Percentiles rank a stretch among this genome's conserved stretches.
Conservation (phyloP, 1,284 basidiomycete species). For the Apiotrichum gracile region DNA sequence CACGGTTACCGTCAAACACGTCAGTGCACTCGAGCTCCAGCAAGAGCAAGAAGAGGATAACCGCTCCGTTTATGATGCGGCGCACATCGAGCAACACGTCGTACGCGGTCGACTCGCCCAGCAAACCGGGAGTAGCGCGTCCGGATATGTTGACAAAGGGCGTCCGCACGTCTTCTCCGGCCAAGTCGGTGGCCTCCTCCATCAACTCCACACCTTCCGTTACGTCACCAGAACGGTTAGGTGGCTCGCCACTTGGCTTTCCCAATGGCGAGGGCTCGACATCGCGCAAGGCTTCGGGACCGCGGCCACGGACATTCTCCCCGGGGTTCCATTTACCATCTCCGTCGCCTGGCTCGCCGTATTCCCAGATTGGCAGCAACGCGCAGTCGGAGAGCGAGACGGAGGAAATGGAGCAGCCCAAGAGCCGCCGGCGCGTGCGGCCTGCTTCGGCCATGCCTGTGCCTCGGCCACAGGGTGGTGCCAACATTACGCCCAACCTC, state of each 20-base stretch:
- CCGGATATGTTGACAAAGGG: neutral
- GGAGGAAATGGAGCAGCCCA: constrained; percentile 12
- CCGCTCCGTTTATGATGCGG: constrained; percentile 16
- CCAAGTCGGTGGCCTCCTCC: neutral
- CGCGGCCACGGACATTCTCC: constrained; percentile 26
- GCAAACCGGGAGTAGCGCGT: neutral
- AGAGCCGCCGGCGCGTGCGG: constrained; percentile 7
- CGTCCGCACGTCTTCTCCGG: neutral
- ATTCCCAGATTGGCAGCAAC: constrained; percentile 4
- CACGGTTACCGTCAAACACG: neutral
- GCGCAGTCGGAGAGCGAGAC: constrained; percentile 17
- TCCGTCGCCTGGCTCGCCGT: constrained; percentile 35
- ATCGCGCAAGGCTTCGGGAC: neutral
- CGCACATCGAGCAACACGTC: constrained; percentile 33
- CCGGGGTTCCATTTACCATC: constrained; percentile 40
- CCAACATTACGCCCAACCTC: neutral
- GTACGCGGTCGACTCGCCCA: neutral
- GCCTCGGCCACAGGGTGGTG: neutral
- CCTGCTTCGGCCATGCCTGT: constrained; percentile 29
- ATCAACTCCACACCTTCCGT: too few relatives aligned
- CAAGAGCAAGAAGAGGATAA: constrained; percentile 6
- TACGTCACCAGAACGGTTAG: too few relatives aligned
- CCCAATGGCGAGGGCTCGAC: neutral
- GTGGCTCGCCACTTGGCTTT: neutral
- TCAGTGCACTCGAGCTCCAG: constrained; percentile 1